Conservation (phyloP, 768 basidiomycete genomes). For the Termitomyces sp. region DNA sequence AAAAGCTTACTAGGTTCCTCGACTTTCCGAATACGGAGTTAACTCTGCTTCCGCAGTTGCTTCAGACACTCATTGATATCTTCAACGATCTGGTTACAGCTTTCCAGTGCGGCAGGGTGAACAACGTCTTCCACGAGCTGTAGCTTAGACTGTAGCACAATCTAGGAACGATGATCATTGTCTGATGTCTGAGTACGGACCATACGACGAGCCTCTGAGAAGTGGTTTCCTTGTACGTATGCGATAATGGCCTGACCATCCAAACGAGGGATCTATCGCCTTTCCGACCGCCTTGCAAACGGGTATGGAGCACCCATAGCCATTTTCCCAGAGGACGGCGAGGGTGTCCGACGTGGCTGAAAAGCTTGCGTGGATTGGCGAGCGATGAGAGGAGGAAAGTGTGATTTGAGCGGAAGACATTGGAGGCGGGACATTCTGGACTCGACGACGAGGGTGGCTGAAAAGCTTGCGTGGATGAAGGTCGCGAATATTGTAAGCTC, state of each 20-base stretch:
- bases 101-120: conserved; percentile 76
- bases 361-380: conserved; percentile 69
- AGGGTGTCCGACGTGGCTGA: conserved; percentile 55
- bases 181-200: conserved; percentile 41
- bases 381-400: conserved; percentile 27
- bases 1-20: conserved; percentile 3
- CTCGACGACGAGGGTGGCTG: no score
- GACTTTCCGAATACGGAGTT: conserved; percentile 30
- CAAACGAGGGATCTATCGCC: conserved; percentile 52
- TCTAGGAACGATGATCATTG: conserved; percentile 38
- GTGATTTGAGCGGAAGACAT: conserved; percentile 71
- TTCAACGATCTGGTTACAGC: conserved; percentile 71
- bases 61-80: conserved; percentile 33
- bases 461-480: no score
- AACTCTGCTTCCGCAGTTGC: no score
- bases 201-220: conserved; percentile 87
- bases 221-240: conserved; percentile 76
- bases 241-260: conserved; percentile 64
- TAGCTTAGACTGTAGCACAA: conserved; percentile 46
- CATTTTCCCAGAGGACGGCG: conserved; percentile 70
- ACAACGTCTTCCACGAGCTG: conserved; percentile 75
- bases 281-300: conserved; percentile 58
- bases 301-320: conserved; percentile 69
- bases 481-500: no score
- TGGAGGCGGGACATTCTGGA: conserved; percentile 97